These are phyloP conservation scores for Gleditsia sinensis DNA, from an alignment of 306 rosid species.

Conservation along the genomic window DNA sequence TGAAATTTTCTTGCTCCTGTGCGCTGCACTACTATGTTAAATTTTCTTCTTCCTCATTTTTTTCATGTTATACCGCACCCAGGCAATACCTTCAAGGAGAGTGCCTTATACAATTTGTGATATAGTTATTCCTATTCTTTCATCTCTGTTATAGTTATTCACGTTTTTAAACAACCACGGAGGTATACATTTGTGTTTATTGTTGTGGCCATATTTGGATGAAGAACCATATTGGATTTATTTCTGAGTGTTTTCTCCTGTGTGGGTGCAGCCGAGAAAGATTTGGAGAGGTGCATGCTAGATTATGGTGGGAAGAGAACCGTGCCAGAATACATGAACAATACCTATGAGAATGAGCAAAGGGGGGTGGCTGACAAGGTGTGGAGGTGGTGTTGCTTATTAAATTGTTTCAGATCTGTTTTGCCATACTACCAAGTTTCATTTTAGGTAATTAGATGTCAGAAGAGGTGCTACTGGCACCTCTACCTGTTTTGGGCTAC, in stretches of 20 bases:
- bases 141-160: no score
- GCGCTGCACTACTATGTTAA: no score
- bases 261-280: conserved; percentile 63
- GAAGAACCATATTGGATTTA: conserved; percentile 32
- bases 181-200: neutral
- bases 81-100: no score
- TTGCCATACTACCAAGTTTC: conserved; percentile 48
- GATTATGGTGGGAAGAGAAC: conserved; percentile 84
- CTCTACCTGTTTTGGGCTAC: conserved; percentile 41
- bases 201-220: neutral
- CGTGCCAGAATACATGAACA: conserved; percentile 71
- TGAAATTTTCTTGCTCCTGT: no score
- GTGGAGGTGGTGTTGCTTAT: conserved; percentile 48
- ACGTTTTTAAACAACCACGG: no score
- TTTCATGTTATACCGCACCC: no score
- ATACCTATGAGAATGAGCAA: conserved; percentile 49
- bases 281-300: conserved; percentile 78
- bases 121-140: no score
- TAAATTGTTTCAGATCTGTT: conserved; percentile 42
- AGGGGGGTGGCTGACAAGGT: conserved; percentile 30
- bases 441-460: conserved; percentile 41
- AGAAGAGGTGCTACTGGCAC: conserved; percentile 49
- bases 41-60: no score
- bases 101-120: no score
- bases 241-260: conserved; percentile 17